Evolutionary conservation across 495 filamentous ascomycete genomes (phyloP), one percentile per base, ranked within the genome.

Genomic region (Trichoderma parareesei): DNA sequence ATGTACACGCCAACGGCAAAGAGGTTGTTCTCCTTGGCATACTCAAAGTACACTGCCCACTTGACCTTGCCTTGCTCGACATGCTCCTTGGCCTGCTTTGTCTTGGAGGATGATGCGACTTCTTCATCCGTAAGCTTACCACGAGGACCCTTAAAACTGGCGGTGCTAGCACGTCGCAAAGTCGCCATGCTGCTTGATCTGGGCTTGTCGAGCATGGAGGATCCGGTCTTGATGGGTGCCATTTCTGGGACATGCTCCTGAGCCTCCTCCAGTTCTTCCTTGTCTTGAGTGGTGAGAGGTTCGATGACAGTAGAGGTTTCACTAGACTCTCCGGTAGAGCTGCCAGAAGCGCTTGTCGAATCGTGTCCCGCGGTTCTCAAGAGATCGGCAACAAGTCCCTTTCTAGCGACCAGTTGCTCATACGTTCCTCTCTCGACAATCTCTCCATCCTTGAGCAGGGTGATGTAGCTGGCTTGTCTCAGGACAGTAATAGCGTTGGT

Each of bases 401-500:
- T 94, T 90, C 93, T 96, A 4, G 93, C 91, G 77, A 97, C 84
- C 37, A 97, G 79, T 70, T 97, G 90, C 62, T 89, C 85, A 69
- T 93, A 99, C 1, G 92, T 93, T 3, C 94, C 94, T 69, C 85
- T 86, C 73, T 99, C 94, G 49, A 89, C 79, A 59, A 98, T 87
- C 55, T 86, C 87, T 62, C 92, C 92, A 63, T 95, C 89, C 65
- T 89, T 86, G 57, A 98, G 73, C 60, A 98, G 76, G 42, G 83
- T 88, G 68, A 99, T 92, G 70, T 86, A 92, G 72, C 97, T 88
- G 27, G 79, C 77, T 71, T 97, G 90, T 69, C 87, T 84, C 60
- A 99, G 79, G 27, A 99, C 90, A 10, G 94, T 88, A 68, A 98
- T 97, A 0, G 95, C 91, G 71, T 99, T 99, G 5, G 95, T 98